Evolutionary conservation across 2,329 filamentous ascomycete genomes (phyloP).

Genomic region (Ceratocystis variospora): DNA sequence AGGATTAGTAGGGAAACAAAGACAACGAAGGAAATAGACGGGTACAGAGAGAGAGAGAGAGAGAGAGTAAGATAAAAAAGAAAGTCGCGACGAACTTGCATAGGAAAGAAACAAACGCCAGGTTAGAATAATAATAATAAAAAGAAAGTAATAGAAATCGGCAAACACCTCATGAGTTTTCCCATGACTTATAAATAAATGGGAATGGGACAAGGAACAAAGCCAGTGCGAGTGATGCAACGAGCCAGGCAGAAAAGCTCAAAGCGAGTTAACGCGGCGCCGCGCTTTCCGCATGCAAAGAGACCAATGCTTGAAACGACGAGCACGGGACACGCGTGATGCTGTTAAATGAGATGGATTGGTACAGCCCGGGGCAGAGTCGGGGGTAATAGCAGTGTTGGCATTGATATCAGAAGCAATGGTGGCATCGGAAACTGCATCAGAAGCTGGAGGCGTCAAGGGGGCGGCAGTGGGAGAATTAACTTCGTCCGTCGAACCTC

Average conservation of each 20-base stretch:
- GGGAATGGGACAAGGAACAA: neutral
- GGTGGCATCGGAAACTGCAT: neutral
- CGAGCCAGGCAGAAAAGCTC: neutral
- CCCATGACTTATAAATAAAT: neutral
- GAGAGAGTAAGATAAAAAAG: slow-evolving; percentile 2
- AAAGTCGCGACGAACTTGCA: slow-evolving; percentile 2
- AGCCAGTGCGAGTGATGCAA: neutral
- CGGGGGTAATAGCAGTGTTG: neutral
- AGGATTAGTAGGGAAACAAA: slow-evolving; percentile 1
- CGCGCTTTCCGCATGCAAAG: neutral
- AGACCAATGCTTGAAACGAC: neutral
- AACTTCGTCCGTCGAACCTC: slow-evolving; percentile 7
- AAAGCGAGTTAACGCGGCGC: neutral
- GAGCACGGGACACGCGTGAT: neutral
- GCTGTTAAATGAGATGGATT: neutral
- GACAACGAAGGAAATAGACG: neutral
- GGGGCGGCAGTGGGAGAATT: neutral
- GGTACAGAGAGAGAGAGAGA: neutral
- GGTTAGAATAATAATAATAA: slow-evolving; percentile 7
- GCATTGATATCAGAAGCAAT: neutral
- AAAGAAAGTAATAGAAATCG: slow-evolving; percentile 17
- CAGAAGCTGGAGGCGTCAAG: neutral
- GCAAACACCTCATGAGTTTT: neutral
- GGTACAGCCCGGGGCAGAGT: neutral
- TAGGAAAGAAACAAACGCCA: slow-evolving; percentile 9